phyloP scores from a whole-genome alignment of 805 yeast species.

The Nakazawaea holstii region DNA sequence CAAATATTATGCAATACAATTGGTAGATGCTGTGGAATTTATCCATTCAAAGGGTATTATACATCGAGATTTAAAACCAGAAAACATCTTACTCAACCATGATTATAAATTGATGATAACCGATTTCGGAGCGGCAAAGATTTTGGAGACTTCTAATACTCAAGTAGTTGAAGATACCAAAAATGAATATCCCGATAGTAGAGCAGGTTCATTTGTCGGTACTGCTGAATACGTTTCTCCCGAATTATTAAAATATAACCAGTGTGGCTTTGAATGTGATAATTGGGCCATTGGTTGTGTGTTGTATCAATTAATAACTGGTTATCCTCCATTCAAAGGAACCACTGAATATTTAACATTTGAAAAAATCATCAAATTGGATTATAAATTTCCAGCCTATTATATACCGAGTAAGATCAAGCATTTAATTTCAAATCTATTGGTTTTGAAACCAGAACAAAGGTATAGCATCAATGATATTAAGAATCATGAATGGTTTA shows the following conservation, averaged over 20 bases:
- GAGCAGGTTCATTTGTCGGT: slow-evolving; percentile 80
- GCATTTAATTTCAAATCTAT: slow-evolving; percentile 59
- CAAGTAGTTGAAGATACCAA: neutral
- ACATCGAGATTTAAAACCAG: slow-evolving; percentile 94
- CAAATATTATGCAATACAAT: slow-evolving; percentile 76
- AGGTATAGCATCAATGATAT: slow-evolving; percentile 56
- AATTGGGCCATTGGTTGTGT: slow-evolving; percentile 96
- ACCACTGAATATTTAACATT: slow-evolving; percentile 79
- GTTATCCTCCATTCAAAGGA: slow-evolving; percentile 87
- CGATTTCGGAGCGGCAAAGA: slow-evolving; percentile 97
- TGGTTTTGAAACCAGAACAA: slow-evolving; percentile 65
- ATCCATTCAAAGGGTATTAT: slow-evolving; percentile 88
- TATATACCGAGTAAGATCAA: slow-evolving; percentile 57
- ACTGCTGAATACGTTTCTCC: slow-evolving; percentile 86
- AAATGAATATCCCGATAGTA: slow-evolving; percentile 27
- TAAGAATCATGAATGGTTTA: slow-evolving; percentile 69
- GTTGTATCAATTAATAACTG: slow-evolving; percentile 74
- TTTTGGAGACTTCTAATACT: slow-evolving; percentile 37
- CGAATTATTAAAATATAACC: slow-evolving; percentile 71
- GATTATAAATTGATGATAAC: slow-evolving; percentile 89
- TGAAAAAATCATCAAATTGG: slow-evolving; percentile 77
- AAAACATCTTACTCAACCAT: slow-evolving; percentile 77
- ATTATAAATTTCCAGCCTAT: slow-evolving; percentile 66
- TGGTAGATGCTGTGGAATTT: slow-evolving; percentile 85
- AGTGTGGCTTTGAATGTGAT: slow-evolving; percentile 80